phyloP scores from a whole-genome alignment of 108 stramenopile species.

The Pseudonitzschia delicatissima region DNA sequence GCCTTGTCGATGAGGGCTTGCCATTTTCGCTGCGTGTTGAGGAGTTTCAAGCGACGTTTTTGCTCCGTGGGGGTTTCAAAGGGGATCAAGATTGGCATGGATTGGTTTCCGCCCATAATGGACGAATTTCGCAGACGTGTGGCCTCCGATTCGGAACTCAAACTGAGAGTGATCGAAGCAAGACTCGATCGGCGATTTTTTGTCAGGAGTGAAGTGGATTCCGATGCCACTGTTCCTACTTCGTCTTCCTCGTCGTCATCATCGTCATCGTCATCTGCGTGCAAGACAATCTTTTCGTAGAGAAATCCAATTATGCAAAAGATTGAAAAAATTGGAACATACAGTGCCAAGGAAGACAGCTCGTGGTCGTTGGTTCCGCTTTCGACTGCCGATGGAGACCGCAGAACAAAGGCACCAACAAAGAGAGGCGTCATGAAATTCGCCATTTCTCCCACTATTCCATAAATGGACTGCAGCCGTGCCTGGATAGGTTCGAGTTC shows the following conservation, averaged over 20 bases:
- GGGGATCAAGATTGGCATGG: not conserved
- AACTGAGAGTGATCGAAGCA: not conserved
- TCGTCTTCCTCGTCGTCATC: not conserved
- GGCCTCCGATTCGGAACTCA: not conserved
- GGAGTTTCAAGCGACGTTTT: not conserved
- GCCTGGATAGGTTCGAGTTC: not conserved
- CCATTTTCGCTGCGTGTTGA: not conserved
- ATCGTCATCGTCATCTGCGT: not conserved
- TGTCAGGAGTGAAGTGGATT: not conserved
- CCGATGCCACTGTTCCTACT: not conserved
- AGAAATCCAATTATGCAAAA: constrained; percentile 10
- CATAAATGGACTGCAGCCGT: constrained; percentile 63
- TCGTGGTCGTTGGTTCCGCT: constrained; percentile 40
- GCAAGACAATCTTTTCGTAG: not conserved
- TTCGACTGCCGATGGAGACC: constrained; percentile 59
- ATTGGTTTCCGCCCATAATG: not conserved
- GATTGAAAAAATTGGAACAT: constrained; percentile 11
- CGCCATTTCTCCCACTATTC: constrained; percentile 55
- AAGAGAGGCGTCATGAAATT: constrained; percentile 64
- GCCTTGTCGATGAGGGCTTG: too few species aligned
- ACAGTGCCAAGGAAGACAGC: constrained; percentile 44
- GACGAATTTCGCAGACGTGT: not conserved
- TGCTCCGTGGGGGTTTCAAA: not conserved
- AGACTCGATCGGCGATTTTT: not conserved
- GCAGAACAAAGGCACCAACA: constrained; percentile 56